Conservation (phyloP, 2,329 filamentous ascomycete genomes). For the Clonostachys byssicola region DNA sequence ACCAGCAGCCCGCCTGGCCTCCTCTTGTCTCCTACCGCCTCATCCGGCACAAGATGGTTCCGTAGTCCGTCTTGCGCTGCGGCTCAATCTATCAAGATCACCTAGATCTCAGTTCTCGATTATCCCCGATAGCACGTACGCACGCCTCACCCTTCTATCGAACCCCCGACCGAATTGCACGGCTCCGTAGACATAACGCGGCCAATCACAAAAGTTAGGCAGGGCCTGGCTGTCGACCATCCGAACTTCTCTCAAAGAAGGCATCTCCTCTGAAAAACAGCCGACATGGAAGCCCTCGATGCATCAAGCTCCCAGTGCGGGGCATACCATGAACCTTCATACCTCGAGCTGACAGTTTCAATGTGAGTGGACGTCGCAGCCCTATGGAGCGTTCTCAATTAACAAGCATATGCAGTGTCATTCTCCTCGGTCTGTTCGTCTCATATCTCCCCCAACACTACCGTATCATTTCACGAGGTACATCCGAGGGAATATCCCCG, state of each 20-base stretch:
- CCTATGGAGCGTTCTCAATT: conserved; percentile 8
- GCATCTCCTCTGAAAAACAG: too few species aligned
- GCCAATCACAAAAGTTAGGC: too few species aligned
- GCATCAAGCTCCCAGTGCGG: conserved; percentile 30
- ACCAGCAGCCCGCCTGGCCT: too few species aligned
- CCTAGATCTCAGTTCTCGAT: background rate
- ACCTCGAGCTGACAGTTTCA: conserved; percentile 51
- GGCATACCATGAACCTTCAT: conserved; percentile 45
- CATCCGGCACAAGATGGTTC: too few species aligned
- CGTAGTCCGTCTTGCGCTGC: too few species aligned
- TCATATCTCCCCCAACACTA: conserved; percentile 95
- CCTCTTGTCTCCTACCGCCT: too few species aligned
- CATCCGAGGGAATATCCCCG: conserved; percentile 91
- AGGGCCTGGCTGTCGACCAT: too few species aligned
- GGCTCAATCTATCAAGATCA: too few species aligned
- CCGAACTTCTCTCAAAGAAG: too few species aligned
- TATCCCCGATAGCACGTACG: too few species aligned
- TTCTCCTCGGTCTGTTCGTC: conserved; percentile 81
- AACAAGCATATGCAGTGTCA: conserved; percentile 42
- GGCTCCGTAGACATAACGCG: background rate
- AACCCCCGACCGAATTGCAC: background rate
- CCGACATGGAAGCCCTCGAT: conserved; percentile 1
- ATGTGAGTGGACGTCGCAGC: conserved; percentile 34
- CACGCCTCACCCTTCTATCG: too few species aligned
- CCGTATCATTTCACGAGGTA: conserved; percentile 80